Evolutionary conservation across 1,284 basidiomycete genomes (phyloP).

Genomic region (Ustilago esculenta): DNA sequence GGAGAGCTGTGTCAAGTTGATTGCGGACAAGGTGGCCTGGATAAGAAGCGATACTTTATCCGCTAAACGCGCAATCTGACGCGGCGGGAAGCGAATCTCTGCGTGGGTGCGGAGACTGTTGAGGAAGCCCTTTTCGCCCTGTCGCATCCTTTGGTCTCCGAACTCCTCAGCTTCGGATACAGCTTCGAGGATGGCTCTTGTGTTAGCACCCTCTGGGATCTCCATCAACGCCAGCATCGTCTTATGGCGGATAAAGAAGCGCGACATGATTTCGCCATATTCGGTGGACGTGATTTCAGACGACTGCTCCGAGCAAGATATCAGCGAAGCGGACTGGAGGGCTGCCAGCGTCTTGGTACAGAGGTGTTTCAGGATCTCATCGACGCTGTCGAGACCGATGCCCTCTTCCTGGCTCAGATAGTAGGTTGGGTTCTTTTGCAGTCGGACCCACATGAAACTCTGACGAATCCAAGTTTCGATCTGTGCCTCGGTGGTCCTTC

Average conservation of each 20-base stretch:
- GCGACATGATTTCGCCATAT: constrained; percentile 55
- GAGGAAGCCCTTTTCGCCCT: constrained; percentile 64
- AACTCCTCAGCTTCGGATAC: constrained; percentile 64
- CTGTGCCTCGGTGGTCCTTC: constrained; percentile 13
- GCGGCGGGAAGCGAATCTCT: constrained; percentile 58
- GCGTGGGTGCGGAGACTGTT: constrained; percentile 25
- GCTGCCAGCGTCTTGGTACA: constrained; percentile 25
- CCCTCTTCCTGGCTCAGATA: constrained; percentile 41
- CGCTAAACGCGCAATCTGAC: constrained; percentile 31
- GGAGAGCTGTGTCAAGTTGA: constrained; percentile 39
- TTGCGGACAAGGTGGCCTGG: constrained; percentile 46
- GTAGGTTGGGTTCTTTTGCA: constrained; percentile 53
- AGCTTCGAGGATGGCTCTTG: constrained; percentile 35
- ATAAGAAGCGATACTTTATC: constrained; percentile 60
- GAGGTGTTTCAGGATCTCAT: constrained; percentile 39
- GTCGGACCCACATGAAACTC: constrained; percentile 44
- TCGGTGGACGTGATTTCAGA: constrained; percentile 37
- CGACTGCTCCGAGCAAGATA: constrained; percentile 7
- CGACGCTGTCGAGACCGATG: constrained; percentile 30
- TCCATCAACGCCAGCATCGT: constrained; percentile 49
- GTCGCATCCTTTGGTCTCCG: constrained; percentile 59
- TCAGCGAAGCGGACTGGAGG: constrained; percentile 31
- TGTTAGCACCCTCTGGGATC: constrained; percentile 15
- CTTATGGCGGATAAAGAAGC: constrained; percentile 49
- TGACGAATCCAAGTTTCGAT: constrained; percentile 44